Conservation (phyloP, 805 yeast species). For the Candida methanosorbosa region DNA sequence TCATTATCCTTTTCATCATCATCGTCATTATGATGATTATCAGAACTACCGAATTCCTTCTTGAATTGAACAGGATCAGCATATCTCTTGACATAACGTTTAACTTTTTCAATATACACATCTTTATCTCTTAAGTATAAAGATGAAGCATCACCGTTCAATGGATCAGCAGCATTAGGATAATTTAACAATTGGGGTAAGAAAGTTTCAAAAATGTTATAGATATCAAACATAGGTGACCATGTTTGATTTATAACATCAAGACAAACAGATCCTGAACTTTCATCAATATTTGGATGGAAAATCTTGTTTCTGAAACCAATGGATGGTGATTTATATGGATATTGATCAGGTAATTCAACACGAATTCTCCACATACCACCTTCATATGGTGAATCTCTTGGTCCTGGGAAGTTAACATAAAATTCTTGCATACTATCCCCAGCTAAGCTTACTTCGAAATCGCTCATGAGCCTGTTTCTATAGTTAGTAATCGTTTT, state of each 20-base stretch:
- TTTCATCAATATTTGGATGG: constrained; percentile 93
- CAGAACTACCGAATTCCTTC: constrained; percentile 13
- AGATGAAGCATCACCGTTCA: constrained; percentile 84
- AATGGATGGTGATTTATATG: constrained; percentile 91
- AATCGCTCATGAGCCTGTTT: constrained; percentile 77
- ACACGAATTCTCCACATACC: constrained; percentile 90
- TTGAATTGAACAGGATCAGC: constrained; percentile 35
- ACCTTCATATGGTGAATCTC: constrained; percentile 78
- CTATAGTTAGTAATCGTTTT: constrained; percentile 2
- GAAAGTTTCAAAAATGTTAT: constrained; percentile 87
- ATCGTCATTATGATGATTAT: constrained; percentile 13
- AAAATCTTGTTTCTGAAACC: constrained; percentile 87
- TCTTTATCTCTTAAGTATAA: constrained; percentile 62
- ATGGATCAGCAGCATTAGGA: constrained; percentile 92
- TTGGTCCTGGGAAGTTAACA: constrained; percentile 82
- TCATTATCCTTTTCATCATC: constrained; percentile 12
- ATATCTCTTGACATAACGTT: constrained; percentile 62
- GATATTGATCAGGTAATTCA: constrained; percentile 91
- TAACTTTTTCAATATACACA: constrained; percentile 61
- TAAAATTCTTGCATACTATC: constrained; percentile 82
- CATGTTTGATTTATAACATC: constrained; percentile 97
- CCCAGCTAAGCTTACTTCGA: constrained; percentile 73
- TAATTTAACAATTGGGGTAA: constrained; percentile 85
- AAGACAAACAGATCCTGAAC: constrained; percentile 84
- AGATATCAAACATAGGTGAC: constrained; percentile 94